A percentile compares a stretch with the other conserved stretches of the same genome.
phyloP scores from a whole-genome alignment of 306 rosid genomes.

The Potentilla sterilis region DNA sequence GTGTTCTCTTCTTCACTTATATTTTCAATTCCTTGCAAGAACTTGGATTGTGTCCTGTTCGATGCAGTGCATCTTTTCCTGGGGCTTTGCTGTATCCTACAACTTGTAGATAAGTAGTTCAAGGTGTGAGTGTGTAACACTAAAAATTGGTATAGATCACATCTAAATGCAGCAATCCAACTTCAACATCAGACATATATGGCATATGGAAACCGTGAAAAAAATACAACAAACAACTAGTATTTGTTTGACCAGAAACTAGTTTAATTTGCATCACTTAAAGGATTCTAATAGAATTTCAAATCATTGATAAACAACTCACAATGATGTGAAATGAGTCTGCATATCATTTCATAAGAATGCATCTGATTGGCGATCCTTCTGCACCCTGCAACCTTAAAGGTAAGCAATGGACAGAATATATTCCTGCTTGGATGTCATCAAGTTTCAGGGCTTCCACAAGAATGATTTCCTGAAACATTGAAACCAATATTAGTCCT shows the following conservation, averaged over 20 bases:
- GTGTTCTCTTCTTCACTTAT: not conserved
- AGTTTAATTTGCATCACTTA: not conserved
- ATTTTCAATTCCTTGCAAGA: not conserved
- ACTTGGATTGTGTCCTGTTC: not conserved
- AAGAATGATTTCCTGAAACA: constrained; percentile 74
- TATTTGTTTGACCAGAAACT: not conserved
- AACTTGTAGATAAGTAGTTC: not conserved
- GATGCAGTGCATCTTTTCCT: not conserved
- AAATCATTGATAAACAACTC: not conserved
- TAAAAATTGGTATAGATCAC: not conserved
- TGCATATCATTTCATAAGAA: constrained; percentile 54
- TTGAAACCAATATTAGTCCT: constrained; percentile 21
- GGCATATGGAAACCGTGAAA: not conserved
- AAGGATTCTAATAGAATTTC: not conserved
- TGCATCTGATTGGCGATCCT: constrained; percentile 91
- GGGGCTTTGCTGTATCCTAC: constrained; percentile 15
- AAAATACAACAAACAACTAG: not conserved
- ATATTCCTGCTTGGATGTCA: constrained; percentile 61
- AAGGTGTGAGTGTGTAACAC: no score
- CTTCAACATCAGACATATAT: not conserved
- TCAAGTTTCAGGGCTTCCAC: constrained; percentile 87
- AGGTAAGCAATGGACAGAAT: constrained; percentile 78
- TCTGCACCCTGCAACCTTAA: constrained; percentile 89
- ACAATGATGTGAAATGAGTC: not conserved
- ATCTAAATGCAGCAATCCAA: not conserved